These are phyloP conservation scores for Sporobolomyces phaffii DNA, from an alignment of 768 basidiomycete genomes.

Conservation along the genomic window DNA sequence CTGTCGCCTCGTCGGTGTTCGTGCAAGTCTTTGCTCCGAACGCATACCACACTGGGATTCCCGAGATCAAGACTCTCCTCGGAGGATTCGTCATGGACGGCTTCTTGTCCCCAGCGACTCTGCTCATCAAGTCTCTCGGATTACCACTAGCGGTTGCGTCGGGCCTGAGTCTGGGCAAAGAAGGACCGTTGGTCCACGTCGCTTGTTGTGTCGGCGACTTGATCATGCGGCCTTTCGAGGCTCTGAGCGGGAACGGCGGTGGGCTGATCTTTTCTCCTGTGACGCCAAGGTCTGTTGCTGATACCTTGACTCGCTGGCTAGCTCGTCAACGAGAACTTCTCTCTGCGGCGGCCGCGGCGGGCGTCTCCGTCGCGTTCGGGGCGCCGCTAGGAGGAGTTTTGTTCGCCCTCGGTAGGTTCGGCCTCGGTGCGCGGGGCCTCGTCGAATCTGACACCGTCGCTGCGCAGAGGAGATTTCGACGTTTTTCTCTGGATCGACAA, in stretches of 20 bases:
- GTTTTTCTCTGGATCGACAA: conserved; percentile 40
- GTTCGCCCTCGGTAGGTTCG: conserved; percentile 63
- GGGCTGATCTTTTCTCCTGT: neutral
- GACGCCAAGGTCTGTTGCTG: too few species aligned
- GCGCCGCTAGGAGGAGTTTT: conserved; percentile 87
- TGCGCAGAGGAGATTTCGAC: conserved; percentile 39
- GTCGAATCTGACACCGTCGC: neutral
- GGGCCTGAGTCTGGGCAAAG: conserved; percentile 50
- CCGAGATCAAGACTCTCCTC: conserved; percentile 90
- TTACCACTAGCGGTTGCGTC: conserved; percentile 84
- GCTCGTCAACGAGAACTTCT: conserved; percentile 83
- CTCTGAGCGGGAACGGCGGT: conserved; percentile 94
- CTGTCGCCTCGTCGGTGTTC: conserved; percentile 36
- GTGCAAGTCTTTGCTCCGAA: conserved; percentile 39
- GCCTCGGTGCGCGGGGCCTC: too few species aligned
- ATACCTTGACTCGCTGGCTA: neutral
- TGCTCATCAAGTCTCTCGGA: conserved; percentile 84
- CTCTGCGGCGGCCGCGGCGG: conserved; percentile 92
- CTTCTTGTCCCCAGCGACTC: conserved; percentile 55
- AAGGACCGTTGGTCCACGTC: conserved; percentile 82
- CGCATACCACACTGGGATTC: conserved; percentile 51
- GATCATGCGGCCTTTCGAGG: conserved; percentile 69
- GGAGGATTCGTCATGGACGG: conserved; percentile 53
- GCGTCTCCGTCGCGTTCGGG: conserved; percentile 93
- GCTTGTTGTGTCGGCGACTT: conserved; percentile 89